Base-by-base conservation (phyloP, 176 grass and related monocot genomes). In the Puya raimondii region DNA sequence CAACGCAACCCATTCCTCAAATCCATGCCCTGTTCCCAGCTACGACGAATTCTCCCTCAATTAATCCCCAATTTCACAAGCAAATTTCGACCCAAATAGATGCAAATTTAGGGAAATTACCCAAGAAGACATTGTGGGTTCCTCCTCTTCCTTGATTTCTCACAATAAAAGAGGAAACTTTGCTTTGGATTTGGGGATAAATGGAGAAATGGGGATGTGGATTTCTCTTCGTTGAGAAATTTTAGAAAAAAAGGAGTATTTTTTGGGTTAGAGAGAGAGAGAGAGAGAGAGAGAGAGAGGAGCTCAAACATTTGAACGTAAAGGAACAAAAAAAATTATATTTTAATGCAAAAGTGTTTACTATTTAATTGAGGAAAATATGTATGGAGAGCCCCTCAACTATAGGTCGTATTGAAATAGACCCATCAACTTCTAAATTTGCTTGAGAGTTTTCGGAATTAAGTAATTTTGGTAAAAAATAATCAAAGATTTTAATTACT, bases 1-100 rank as follows among this genome's bases (percentile, higher is more conserved):
- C 59, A 67, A 78, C 51, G 83, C 73, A 68, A 71, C 18, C 88
- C 92, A 89, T 75, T 96, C 88, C 70, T 83, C 88, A 58, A 86
- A 87, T 12, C 79, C 83, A 47, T 5, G 64, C 80, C n/a, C 54
- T 59, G 7, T 59, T 59, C 54, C 54, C 16, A 59, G 21, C 54
- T 20, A 18, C 54, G 18, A 58, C 15, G 0, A 59, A 59, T 4
- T 59, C 20, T 21, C 54, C 3, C 13, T 17, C 54, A 8, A 59
- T 14, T 9, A 59, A 17, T 59, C 20, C 10, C 54, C 54, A 59
- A 59, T 17, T 15, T 8, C 5, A 59, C 15, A 18, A 9, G 21
- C n/a, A 59, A 59, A 17, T 16, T 16, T 18, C 15, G 10, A 59
- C 10, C 10, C n/a, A 15, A 59, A 17, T 9, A 20, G 11, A 58